A percentile compares a stretch with the other conserved stretches of the same genome.
phyloP scores from a whole-genome alignment of 2,329 filamentous ascomycete species.

The Aspergillus amoenus region DNA sequence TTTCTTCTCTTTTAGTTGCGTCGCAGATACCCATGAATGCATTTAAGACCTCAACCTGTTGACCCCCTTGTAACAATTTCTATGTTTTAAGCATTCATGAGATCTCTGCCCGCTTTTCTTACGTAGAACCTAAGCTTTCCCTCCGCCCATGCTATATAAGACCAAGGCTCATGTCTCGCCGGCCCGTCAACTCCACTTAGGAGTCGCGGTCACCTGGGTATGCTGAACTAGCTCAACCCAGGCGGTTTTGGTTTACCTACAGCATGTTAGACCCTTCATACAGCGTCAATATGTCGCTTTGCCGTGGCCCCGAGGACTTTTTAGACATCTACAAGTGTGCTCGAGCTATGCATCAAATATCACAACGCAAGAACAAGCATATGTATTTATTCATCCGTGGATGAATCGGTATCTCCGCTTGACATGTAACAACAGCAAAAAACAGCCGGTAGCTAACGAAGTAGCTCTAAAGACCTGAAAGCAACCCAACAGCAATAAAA shows the following conservation, averaged over 20 bases:
- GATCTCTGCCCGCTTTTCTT: conserved; percentile 17
- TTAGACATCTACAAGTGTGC: too few species aligned
- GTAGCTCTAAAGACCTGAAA: not conserved
- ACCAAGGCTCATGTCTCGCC: too few species aligned
- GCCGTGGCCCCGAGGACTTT: too few species aligned
- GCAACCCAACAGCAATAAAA: not conserved
- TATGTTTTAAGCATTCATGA: conserved; percentile 27
- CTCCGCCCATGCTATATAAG: too few species aligned
- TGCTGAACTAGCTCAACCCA: too few species aligned
- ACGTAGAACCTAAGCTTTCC: not conserved
- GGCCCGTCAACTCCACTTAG: too few species aligned
- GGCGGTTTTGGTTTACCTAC: too few species aligned
- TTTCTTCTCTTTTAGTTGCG: conserved; percentile 16
- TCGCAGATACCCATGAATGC: conserved; percentile 45
- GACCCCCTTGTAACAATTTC: conserved; percentile 22
- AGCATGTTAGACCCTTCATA: too few species aligned
- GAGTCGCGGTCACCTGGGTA: too few species aligned
- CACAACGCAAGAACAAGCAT: not conserved
- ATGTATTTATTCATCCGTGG: not conserved
- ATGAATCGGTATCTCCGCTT: not conserved
- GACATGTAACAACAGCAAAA: not conserved
- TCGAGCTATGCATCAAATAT: not conserved
- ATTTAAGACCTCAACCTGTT: conserved; percentile 26
- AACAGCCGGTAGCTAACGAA: not conserved
- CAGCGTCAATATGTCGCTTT: too few species aligned